Evolutionary conservation across 176 grass and related monocot genomes (phyloP).

Genomic region (Chloris gayana): DNA sequence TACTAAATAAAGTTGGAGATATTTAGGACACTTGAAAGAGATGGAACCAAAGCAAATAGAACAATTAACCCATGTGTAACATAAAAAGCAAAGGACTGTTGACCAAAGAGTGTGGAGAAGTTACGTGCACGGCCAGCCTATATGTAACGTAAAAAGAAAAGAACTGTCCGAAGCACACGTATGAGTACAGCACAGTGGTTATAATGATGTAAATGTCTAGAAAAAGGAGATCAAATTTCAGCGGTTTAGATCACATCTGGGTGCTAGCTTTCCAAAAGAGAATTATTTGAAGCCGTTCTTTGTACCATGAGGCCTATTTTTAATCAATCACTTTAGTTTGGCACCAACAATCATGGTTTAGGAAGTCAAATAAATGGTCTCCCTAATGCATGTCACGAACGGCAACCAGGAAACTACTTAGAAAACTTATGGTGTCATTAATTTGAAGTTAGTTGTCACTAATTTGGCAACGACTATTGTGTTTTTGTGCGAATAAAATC

Average conservation of each 20-base stretch:
- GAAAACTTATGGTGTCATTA: background rate
- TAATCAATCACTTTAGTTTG: conserved; percentile 22
- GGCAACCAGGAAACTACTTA: background rate
- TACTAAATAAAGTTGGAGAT: background rate
- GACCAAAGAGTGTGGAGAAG: background rate
- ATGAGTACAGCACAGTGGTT: background rate
- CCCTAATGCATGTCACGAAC: background rate
- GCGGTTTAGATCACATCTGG: background rate
- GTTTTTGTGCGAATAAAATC: background rate
- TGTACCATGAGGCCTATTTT: background rate
- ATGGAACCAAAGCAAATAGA: background rate
- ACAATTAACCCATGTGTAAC: background rate
- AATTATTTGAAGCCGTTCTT: conserved; percentile 36
- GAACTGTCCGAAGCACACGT: conserved; percentile 7
- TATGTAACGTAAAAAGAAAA: no score
- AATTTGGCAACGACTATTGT: background rate
- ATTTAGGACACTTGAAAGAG: background rate
- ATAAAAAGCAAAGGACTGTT: background rate
- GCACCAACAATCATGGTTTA: background rate
- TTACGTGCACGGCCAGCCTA: background rate
- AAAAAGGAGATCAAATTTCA: conserved; percentile 28
- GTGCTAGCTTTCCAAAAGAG: conserved; percentile 22
- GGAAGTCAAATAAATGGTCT: background rate
- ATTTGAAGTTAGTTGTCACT: background rate
- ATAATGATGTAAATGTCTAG: background rate